Evolutionary conservation across 179 eudicot species (phyloP).

Genomic region (Beta corolliflora): DNA sequence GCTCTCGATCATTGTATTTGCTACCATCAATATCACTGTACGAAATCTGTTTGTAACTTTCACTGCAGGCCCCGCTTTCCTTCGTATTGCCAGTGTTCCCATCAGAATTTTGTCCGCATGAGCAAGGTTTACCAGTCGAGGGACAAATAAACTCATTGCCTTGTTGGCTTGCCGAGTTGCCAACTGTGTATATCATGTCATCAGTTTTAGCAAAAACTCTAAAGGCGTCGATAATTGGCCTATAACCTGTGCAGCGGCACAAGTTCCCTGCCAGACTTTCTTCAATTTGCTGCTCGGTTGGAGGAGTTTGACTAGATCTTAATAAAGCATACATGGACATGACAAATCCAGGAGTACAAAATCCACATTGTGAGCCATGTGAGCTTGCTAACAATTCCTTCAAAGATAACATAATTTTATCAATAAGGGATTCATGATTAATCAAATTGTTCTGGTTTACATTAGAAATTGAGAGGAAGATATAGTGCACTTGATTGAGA

Average conservation of each 20-base stretch:
- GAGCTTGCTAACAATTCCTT: constrained; percentile 85
- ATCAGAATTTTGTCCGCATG: constrained; percentile 56
- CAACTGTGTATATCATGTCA: constrained; percentile 60
- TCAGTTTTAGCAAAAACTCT: constrained; percentile 91
- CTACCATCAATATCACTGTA: constrained; percentile 79
- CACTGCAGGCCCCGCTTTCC: constrained; percentile 26
- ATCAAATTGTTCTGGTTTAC: neutral
- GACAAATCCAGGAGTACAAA: constrained; percentile 98
- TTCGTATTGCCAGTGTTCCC: constrained; percentile 27
- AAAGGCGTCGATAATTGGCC: constrained; percentile 95
- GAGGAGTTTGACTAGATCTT: constrained; percentile 74
- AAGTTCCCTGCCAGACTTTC: constrained; percentile 98
- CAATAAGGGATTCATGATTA: neutral
- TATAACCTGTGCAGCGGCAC: constrained; percentile 97
- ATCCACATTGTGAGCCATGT: constrained; percentile 99
- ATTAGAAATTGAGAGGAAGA: neutral
- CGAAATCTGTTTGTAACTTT: constrained; percentile 51
- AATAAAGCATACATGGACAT: constrained; percentile 98
- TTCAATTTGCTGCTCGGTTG: constrained; percentile 87
- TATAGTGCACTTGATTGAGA: neutral
- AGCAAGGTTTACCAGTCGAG: constrained; percentile 94
- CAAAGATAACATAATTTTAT: constrained; percentile 28
- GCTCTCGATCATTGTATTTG: constrained; percentile 71
- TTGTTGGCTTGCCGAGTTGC: constrained; percentile 31
- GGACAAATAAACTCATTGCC: constrained; percentile 81